Evolutionary conservation across 305 asterid species (phyloP), one percentile per base, ranked within the genome.

Genomic region (Solanum hybrid): DNA sequence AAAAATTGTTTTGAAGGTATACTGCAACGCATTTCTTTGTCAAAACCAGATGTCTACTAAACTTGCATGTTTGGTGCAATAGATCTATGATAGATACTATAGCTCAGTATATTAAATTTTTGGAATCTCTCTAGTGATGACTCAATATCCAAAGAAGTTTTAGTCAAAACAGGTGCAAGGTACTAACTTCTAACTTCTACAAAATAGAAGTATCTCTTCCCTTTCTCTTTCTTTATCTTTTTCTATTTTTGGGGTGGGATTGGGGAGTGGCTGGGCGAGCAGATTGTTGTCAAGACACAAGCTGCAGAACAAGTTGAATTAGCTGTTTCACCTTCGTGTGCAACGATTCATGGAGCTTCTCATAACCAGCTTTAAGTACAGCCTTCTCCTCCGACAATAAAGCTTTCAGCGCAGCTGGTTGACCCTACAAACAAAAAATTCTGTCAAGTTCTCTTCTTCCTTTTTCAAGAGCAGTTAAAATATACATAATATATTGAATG

Each of bases 331-430:
- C 98, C 96, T 95, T 95, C 14, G 93, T 87, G 75, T 95, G 95
- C 66, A 96, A 94, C 2, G 96, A 97, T 88, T 96, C 95, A 91
- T 95, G 95, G 88, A 95, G 87, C 91, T 95, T 97, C 85, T 97
- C 98, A 89, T 96, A 97, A 87, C 94, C 95, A 82, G 95, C 97
- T 91, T 97, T 97, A 88, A 97, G 97, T 29, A 95, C 95, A 85
- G 98, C 98, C 92, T 97, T 95, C 93, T 96, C 99, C 94, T 95
- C 98, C 56, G n/a, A 10, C 92, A 95, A 95, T 13, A 96, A 96
- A 15, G 95, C 94, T 94, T 95, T 98, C 89, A 95, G 86, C 24
- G 93, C 96, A 92, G 95, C 98, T 88, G 95, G 96, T 87, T 94
- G 93, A 51, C 92, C 75, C 99, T 96, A 96, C 45, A 77, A 79